Evolutionary conservation across 495 filamentous ascomycete genomes (phyloP).

Genomic region (Aspergillus ostianus): DNA sequence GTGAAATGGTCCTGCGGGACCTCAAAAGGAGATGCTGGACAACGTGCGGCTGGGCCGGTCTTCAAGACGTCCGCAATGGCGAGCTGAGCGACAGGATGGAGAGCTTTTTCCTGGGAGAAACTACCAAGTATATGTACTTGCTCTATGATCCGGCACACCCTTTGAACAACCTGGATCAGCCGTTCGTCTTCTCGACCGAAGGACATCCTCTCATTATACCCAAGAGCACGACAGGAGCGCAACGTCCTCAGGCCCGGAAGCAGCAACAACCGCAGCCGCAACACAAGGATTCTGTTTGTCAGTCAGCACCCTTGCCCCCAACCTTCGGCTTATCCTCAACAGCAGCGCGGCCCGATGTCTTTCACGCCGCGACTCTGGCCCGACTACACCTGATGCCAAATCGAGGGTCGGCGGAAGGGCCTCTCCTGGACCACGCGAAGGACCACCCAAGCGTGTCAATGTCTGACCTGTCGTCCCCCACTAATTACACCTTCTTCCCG

Average conservation of each 20-base stretch:
- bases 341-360: conserved; percentile 81
- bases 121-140: conserved; percentile 89
- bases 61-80: conserved; percentile 88
- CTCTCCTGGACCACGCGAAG: conserved; percentile 48
- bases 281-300: conserved; percentile 47
- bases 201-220: conserved; percentile 92
- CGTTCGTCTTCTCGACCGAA: conserved; percentile 93
- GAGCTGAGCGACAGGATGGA: conserved; percentile 96
- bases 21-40: conserved; percentile 90
- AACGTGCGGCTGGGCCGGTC: conserved; percentile 88
- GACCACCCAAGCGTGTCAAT: conserved; percentile 55
- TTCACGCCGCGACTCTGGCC: conserved; percentile 84
- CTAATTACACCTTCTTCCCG: conserved; percentile 84
- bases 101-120: conserved; percentile 97
- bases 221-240: conserved; percentile 31
- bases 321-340: conserved; percentile 73
- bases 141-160: conserved; percentile 86
- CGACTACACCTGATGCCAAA: conserved; percentile 74
- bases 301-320: conserved; percentile 51
- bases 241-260: conserved; percentile 11
- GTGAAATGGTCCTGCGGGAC: conserved; percentile 91
- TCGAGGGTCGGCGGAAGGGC: conserved; percentile 48
- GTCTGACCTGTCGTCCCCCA: conserved; percentile 59
- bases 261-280: conserved; percentile 11
- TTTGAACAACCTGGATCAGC: conserved; percentile 77